Evolutionary conservation across 2,329 filamentous ascomycete genomes (phyloP), one percentile per base, ranked within the genome.

Genomic region (Phialocephala sp.): DNA sequence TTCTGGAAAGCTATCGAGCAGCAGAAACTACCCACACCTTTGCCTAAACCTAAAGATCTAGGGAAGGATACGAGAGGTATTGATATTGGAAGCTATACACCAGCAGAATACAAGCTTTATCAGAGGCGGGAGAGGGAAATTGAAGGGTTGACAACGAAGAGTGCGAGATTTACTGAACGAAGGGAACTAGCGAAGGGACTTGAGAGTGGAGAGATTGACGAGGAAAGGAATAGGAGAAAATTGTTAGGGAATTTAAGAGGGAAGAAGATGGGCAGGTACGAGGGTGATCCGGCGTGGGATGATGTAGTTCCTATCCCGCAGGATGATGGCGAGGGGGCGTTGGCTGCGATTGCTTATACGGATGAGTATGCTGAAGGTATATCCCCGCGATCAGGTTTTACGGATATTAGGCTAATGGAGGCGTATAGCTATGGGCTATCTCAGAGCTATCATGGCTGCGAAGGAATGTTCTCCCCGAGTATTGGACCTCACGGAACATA

Each of bases 281-380:
- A 75, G 59, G 69, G 66, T 67, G 89, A 94, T 77, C 89, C 92
- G 1, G 85, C 84, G 68, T 98, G 93, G 94, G 88, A 92, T 71
- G 93, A 96, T 80, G 84, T 97, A 60, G 82, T 87, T 60, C 94
- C 94, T 22, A 90, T 98, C 63, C 89, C 91, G 4, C 89, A 95
- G 73, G 86, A 93, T 75, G 94, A 97, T 79, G 91, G 93, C 66
- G 90, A 89, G 72, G 84, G 90, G 72, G 93, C 94, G 35, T 86
- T 99, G 65, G 94, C 94, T n/a, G 88, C 90, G 66, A 99, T 99
- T 78, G 90, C 94, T 65, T 99, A 99, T 79, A 87, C 90, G 2
- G 89, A 92, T 37, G 90, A 95, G 69, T 99, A 99, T 78, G 87
- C 90, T 68, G 94, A 97, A 81, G 84, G 87, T 89, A 79, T 24